These are phyloP conservation scores for Termitomyces eurrhizus DNA, from an alignment of 768 basidiomycete genomes.

Conservation along the genomic window DNA sequence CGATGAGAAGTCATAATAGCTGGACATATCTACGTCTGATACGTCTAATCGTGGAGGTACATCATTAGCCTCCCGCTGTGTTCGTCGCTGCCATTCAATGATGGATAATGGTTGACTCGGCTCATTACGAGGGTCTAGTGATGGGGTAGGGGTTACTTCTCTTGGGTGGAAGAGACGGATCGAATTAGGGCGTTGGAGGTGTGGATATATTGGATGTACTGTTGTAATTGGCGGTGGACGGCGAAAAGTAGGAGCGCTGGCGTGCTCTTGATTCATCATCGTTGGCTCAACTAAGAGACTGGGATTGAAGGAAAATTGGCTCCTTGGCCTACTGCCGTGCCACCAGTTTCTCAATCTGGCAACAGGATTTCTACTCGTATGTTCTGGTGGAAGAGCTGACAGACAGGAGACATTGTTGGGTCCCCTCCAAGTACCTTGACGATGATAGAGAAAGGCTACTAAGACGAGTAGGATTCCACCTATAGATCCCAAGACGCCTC, in stretches of 20 bases:
- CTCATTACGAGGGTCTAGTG: constrained; percentile 11
- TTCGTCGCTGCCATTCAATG: constrained; percentile 26
- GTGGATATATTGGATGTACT: constrained; percentile 12
- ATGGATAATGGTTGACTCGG: constrained; percentile 21
- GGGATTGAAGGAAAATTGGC: constrained; percentile 25
- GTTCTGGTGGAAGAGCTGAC: neutral
- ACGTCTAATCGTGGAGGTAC: constrained; percentile 21
- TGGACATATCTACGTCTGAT: constrained; percentile 27
- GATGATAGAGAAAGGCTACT: constrained; percentile 19
- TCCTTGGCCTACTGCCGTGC: neutral
- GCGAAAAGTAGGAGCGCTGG: neutral
- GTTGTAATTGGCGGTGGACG: constrained; percentile 18
- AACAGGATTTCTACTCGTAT: neutral
- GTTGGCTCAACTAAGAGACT: constrained; percentile 22
- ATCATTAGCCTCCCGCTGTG: constrained; percentile 21
- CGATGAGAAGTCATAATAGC: constrained; percentile 27
- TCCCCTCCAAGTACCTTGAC: constrained; percentile 16
- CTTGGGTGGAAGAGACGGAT: constrained; percentile 10
- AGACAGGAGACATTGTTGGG: neutral
- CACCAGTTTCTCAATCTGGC: constrained; percentile 5
- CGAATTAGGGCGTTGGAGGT: constrained; percentile 11
- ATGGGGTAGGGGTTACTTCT: constrained; percentile 9
- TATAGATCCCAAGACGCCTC: constrained; percentile 25
- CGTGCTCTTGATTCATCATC: constrained; percentile 4
- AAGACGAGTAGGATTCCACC: constrained; percentile 20